A percentile compares a stretch with the other conserved stretches of the same genome.
These are phyloP conservation scores for Triticum aestivum DNA, from an alignment of 176 grass and related monocot genomes.

Conservation along the genomic window IWGSC_CS_RefSeq_v2.1 NC_057795.1:139848045-139848544, in stretches of 20 bases:
- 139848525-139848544: slow-evolving; percentile 21
- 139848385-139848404: slow-evolving; percentile 42
- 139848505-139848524: slow-evolving; percentile 40
- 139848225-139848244: slow-evolving; percentile 23
- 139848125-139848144: slow-evolving; percentile 17
- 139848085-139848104: neutral
- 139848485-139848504: slow-evolving; percentile 44
- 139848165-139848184: neutral
- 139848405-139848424: slow-evolving; percentile 52
- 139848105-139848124: neutral
- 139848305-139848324: slow-evolving; percentile 30
- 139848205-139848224: slow-evolving; percentile 37
- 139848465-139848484: slow-evolving; percentile 6
- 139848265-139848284: neutral
- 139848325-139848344: slow-evolving; percentile 10
- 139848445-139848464: slow-evolving; percentile 33
- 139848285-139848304: neutral
- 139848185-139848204: neutral
- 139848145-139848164: slow-evolving; percentile 23
- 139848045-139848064: neutral
- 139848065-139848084: neutral
- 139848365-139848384: neutral
- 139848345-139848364: slow-evolving; percentile 44
- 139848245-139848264: neutral
- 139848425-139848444: slow-evolving; percentile 25